These are phyloP conservation scores for Vanilla planifolia DNA, from an alignment of 106 monocot genomes.

Conservation along the genomic window DNA sequence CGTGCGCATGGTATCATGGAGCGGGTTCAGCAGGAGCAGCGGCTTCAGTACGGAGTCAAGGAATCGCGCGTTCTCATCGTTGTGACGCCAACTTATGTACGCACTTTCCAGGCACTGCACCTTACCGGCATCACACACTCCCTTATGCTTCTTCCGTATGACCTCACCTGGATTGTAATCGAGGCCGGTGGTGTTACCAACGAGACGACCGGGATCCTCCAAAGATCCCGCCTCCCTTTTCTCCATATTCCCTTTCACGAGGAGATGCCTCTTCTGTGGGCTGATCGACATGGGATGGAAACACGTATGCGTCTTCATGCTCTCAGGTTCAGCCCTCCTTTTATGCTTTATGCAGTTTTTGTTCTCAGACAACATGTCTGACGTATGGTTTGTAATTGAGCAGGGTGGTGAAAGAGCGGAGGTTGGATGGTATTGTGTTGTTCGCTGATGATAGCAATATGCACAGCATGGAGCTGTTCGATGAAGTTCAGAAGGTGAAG, in stretches of 20 bases:
- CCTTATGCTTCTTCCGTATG: slow-evolving; percentile 58
- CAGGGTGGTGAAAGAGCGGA: slow-evolving; percentile 56
- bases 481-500: slow-evolving; percentile 82
- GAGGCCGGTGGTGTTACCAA: slow-evolving; percentile 73
- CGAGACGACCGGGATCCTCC: slow-evolving; percentile 42
- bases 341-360: background rate
- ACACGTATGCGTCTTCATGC: slow-evolving; percentile 67
- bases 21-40: slow-evolving; percentile 85
- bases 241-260: slow-evolving; percentile 56
- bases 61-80: slow-evolving; percentile 40
- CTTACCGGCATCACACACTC: slow-evolving; percentile 74
- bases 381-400: background rate
- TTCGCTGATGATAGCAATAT: slow-evolving; percentile 87
- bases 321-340: slow-evolving; percentile 39
- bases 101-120: slow-evolving; percentile 90
- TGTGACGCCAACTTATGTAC: slow-evolving; percentile 78
- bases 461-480: slow-evolving; percentile 83
- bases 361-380: background rate
- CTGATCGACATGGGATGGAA: slow-evolving; percentile 58
- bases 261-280: slow-evolving; percentile 57
- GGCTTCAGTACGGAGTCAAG: slow-evolving; percentile 52
- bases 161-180: slow-evolving; percentile 84
- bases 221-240: slow-evolving; percentile 27
- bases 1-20: slow-evolving; percentile 70
- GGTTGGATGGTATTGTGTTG: slow-evolving; percentile 69